Evolutionary conservation across 139 green algal genomes (phyloP), one percentile per base, ranked within the genome.

Genomic region (Volvox reticuliferus): DNA sequence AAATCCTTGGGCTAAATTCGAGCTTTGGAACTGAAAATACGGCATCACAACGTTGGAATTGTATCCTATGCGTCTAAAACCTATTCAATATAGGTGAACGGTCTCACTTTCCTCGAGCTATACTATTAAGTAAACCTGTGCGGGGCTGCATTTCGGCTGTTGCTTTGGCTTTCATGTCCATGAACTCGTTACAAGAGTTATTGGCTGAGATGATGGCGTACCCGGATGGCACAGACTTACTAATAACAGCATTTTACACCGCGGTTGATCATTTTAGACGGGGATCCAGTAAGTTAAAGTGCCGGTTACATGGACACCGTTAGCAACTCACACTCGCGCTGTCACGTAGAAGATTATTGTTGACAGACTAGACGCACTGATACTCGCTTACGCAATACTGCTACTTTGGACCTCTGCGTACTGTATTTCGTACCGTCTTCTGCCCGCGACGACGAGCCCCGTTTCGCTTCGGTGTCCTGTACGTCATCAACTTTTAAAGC

Each of bases 161-260:
- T 73, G 65, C 16, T 30, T 73, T 16, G 21, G 65, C 24, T 28
- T 67, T 84, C 21, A 86, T 71, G 36, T 73, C 78, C 30, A 12
- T 12, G 81, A 28, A 75, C 44, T 61, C 68, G 28, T 22, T 88
- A 24, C 78, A 91, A 35, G 83, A 85, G 28, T 33, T 88, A 1
- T 67, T 91, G 9, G 69, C 69, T 20, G 88, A 92, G 28, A 26
- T 88, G 2, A 83, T 68, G 19, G 79, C 79, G 0, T 78, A 55
- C 19, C 84, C 76, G 2, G 86, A 90, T 76, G 91, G 88, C 0
- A 36, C 78, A 19, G 91, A 94, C 28, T 84, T 94, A 6, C 55
- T 91, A 12, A 24, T 94, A 21, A 85, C 88, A 1, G 91, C 91
- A 26, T 89, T 94, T 30, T 79, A 78, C 19, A 88, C 88, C 33